Evolutionary conservation across 768 basidiomycete genomes (phyloP), one percentile per base, ranked within the genome.

Genomic region (Pleurotus giganteus): DNA sequence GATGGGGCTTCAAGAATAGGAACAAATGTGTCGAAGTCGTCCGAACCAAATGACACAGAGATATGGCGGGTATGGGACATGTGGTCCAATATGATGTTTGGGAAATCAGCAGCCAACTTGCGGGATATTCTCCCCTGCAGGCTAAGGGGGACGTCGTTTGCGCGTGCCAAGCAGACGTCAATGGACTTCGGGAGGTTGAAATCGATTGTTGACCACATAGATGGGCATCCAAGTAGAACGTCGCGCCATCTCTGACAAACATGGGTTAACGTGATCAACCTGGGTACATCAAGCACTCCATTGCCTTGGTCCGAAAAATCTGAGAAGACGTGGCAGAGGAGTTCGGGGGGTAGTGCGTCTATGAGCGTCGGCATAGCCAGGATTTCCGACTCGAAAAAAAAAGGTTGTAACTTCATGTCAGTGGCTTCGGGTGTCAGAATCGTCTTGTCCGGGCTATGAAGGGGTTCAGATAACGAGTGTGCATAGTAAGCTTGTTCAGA

Each of bases 111-210:
- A 23, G 7, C 6, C 12, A 23, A 24, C 5, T 19, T 24, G 27
- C 9, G 9, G 11, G 26, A 9, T 2, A 45, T 26, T 27, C 44
- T 45, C 21, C 44, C 44, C 24, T 17, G 21, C 17, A 45, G 21
- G 5, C 7, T 19, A 23, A 45, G 44, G 19, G 44, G 44, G 11
- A 17, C 44, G 17, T 41, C 62, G 58, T n/a, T 60, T 42, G 21
- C 47, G 21, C 21, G 61, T 57, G 56, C 59, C 59, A 41, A 60
- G 60, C 17, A 66, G 12, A 47, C 61, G 54, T 4, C 60, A 49
- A 43, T 58, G 57, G 31, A 45, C 57, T 52, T 23, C 19, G 51
- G 15, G 47, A 17, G 34, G 50, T 29, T 15, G 23, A 50, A 50
- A 19, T 32, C 31, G 8, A 50, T 50, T 4, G 21, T 31, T 6